A percentile compares a stretch with the other conserved stretches of the same genome.
phyloP scores from a whole-genome alignment of 179 eudicot genomes.

The Silene coronaria region DNA sequence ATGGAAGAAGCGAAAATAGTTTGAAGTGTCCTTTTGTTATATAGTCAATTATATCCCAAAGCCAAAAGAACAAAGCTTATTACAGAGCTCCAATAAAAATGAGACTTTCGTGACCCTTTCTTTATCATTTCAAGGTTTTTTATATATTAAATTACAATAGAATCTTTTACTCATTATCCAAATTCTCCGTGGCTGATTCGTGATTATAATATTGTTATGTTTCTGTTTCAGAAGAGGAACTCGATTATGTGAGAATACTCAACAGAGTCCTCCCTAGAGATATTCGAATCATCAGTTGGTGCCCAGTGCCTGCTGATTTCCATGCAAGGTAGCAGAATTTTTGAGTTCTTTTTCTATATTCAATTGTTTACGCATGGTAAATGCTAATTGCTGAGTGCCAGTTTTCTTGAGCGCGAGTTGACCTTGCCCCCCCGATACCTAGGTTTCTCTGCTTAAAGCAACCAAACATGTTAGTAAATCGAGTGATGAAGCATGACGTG shows the following conservation, averaged over 20 bases:
- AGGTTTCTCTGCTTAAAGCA: background rate
- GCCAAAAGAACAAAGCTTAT: background rate
- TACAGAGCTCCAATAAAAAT: background rate
- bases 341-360: background rate
- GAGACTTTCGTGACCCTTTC: background rate
- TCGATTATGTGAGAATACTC: conserved; percentile 70
- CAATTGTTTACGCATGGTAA: background rate
- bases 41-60: background rate
- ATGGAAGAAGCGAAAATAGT: background rate
- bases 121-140: background rate
- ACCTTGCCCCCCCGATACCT: background rate
- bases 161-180: background rate
- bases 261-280: conserved; percentile 81
- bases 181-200: conserved; percentile 10
- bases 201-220: background rate
- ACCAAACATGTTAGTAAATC: background rate
- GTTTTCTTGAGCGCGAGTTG: background rate
- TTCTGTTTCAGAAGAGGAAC: conserved; percentile 48
- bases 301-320: conserved; percentile 69
- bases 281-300: conserved; percentile 79
- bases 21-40: background rate
- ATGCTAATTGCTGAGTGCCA: background rate
- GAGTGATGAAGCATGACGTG: background rate
- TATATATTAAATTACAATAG: background rate
- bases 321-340: conserved; percentile 65